Evolutionary conservation across 2,329 filamentous ascomycete species (phyloP), one percentile per base, ranked within the genome.

Genomic region (Simplicillium sp.): DNA sequence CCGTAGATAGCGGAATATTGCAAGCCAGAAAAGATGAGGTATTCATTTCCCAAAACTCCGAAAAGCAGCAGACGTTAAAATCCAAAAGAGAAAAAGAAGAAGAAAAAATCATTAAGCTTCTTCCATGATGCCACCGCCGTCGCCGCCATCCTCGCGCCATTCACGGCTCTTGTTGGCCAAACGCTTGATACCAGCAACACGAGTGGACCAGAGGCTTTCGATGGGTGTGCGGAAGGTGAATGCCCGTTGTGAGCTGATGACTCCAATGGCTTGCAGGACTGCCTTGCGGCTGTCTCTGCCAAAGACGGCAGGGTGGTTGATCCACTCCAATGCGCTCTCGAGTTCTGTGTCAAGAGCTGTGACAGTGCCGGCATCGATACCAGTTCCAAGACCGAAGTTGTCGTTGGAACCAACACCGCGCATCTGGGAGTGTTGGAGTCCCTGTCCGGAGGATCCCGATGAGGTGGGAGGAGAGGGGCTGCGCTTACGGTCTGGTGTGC

Each of bases 231-330:
- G 80, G 73, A 90, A 96, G 1, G 92, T 97, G 58, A 90, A 95
- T 11, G 84, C 89, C 36, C 92, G 77, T 64, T 98, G 92, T 7
- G 86, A 94, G 55, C 86, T 92, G 52, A 98, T 96, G 46, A 97
- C 89, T 7, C 92, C 90, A 50, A 98, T 97, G 13, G 89, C 87
- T 61, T 98, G 92, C 17, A 98, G 71, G 2, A 98, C 89, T 4
- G 90, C 87, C 67, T 98, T 98, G 54, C 92, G 82, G 43, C 86
- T 92, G 59, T 98, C 92, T 31, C 92, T 80, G 8, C 85, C 83
- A 58, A 98, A 98, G 2, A 97, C 87, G 2, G 89, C 89, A 2
- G 92, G 92, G 55, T 98, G 92, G 57, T 84, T 88, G 61, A 98
- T 97, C 92, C 92, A 98, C 63, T 98, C 92, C 13, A 98, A 68